Evolutionary conservation across 1,284 basidiomycete genomes (phyloP).

Genomic region (Tylopilus sp.): DNA sequence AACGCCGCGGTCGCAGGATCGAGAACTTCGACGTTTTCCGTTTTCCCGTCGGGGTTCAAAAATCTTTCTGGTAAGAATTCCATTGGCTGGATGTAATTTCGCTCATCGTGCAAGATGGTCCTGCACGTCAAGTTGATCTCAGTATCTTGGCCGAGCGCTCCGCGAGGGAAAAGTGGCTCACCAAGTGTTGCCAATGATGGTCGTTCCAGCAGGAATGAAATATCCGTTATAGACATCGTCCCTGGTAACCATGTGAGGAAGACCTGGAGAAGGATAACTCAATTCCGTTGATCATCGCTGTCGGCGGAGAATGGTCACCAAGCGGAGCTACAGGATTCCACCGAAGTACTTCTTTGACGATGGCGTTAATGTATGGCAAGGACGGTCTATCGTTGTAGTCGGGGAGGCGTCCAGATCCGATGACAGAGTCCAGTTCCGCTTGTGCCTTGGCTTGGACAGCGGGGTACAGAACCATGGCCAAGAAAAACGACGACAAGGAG

Average conservation of each 20-base stretch:
- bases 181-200: conserved; percentile 40
- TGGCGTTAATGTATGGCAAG: conserved; percentile 43
- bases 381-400: conserved; percentile 43
- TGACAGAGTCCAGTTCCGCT: conserved; percentile 42
- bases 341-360: conserved; percentile 49
- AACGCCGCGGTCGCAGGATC: conserved; percentile 44
- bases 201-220: conserved; percentile 41
- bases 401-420: conserved; percentile 42
- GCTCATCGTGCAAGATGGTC: conserved; percentile 47
- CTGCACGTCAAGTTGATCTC: conserved; percentile 26
- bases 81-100: conserved; percentile 39
- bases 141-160: not conserved
- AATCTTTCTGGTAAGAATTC: conserved; percentile 47
- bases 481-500: conserved; percentile 43
- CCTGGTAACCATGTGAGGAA: conserved; percentile 43
- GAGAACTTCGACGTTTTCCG: conserved; percentile 33
- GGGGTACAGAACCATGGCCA: conserved; percentile 49
- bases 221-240: conserved; percentile 39
- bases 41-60: conserved; percentile 30
- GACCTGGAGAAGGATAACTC: conserved; percentile 29
- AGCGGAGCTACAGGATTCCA: conserved; percentile 52
- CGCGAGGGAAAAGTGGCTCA: conserved; percentile 17
- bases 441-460: conserved; percentile 45
- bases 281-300: conserved; percentile 10
- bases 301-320: conserved; percentile 32